Evolutionary conservation across 371 early-diverging fungal species (phyloP), one percentile per base, ranked within the genome.

Genomic region (Rhizopus delemar): DNA sequence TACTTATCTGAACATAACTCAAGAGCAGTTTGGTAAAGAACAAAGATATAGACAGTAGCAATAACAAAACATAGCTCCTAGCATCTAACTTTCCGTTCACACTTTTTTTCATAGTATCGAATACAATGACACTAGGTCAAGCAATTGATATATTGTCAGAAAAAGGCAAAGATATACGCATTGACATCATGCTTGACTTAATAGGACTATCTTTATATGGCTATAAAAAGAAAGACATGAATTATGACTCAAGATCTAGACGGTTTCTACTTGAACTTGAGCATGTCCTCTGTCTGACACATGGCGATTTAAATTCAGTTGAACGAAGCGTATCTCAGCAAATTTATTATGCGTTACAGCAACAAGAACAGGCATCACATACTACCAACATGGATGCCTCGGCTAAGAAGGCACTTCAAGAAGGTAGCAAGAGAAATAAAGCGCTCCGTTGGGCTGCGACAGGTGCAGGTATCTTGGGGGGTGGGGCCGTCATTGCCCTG

Each of bases 401-500:
- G 0, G 81, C 85, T 9, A 69, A 68, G n/a, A 66, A 70, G 13
- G 74, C 82, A 4, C 74, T 87, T 43, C 68, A 75, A 8, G 76
- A 77, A 11, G 62, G 73, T n/a, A 81, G 78, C 43, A 76, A 71
- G 52, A 75, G 77, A 45, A 84, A 81, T 46, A 74, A 75, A 48
- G 71, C 73, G 5, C 73, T 80, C 60, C 66, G 73, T 43, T 87
- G 86, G 81, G 39, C 84, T 1, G 85, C 84, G 1, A 86, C 86
- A 2, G 86, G 86, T 7, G 80, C 82, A 22, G 85, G 81, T 45
- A 75, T 78, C 2, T 45, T 84, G 15, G 86, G 82, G 15, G 88
- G 88, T 36, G 88, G 85, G 7, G 83, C 86, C 2, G 73, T 86
- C 1, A 84, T 88, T 58, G 78, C 79, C 4, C 57, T 88, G 52